Percentiles rank a stretch among this genome's conserved stretches.
These are phyloP conservation scores for Sporothrix brunneoviolacea DNA, from an alignment of 2,329 filamentous ascomycete genomes.

Conservation along the genomic window DNA sequence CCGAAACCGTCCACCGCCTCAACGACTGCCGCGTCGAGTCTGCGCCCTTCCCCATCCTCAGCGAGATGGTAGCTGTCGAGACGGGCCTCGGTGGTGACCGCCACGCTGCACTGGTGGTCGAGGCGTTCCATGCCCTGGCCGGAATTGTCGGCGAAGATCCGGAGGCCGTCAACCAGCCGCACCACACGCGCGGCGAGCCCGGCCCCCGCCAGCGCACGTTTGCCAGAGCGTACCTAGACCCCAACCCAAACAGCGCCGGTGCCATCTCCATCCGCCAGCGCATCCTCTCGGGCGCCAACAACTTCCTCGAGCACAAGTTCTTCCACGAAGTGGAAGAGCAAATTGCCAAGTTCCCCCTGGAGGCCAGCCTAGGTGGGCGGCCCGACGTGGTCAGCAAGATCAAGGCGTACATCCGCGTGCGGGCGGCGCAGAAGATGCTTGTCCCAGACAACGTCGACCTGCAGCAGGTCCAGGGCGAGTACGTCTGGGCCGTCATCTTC, in stretches of 20 bases:
- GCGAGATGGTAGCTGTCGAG: conserved; percentile 71
- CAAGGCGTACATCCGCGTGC: conserved; percentile 82
- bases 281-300: conserved; percentile 73
- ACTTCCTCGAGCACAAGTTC: conserved; percentile 76
- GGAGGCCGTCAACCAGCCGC: conserved; percentile 32
- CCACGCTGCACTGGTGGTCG: conserved; percentile 66
- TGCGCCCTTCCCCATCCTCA: conserved; percentile 63
- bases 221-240: conserved; percentile 69
- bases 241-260: conserved; percentile 56
- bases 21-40: conserved; percentile 66
- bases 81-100: conserved; percentile 42
- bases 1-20: conserved; percentile 70
- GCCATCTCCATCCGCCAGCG: conserved; percentile 65
- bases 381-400: conserved; percentile 87
- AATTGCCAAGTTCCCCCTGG: conserved; percentile 75
- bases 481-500: conserved; percentile 90
- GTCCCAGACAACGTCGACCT: conserved; percentile 74
- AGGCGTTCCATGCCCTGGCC: conserved; percentile 76
- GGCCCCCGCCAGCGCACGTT: conserved; percentile 71
- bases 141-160: conserved; percentile 69
- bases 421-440: conserved; percentile 73
- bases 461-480: conserved; percentile 73
- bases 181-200: conserved; percentile 46
- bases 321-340: conserved; percentile 68
- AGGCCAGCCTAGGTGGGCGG: conserved; percentile 82